These are phyloP conservation scores for Fusarium avenaceum DNA, from an alignment of 2,329 filamentous ascomycete species.

Conservation along the genomic window DNA sequence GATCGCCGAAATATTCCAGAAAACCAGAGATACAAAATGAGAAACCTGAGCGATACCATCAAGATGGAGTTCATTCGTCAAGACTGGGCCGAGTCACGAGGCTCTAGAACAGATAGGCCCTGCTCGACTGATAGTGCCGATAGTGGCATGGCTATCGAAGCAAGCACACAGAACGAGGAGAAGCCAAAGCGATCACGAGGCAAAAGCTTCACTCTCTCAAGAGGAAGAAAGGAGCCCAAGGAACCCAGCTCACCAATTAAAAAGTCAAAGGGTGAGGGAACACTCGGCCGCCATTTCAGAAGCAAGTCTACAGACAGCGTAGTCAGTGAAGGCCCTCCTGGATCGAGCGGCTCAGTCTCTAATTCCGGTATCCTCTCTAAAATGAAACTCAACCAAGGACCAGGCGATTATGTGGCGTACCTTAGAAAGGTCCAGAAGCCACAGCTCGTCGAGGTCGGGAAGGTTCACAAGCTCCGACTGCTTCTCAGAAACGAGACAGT, in stretches of 20 bases:
- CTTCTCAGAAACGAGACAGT: slow-evolving; percentile 95
- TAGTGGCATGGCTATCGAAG: slow-evolving; percentile 53
- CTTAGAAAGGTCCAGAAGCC: slow-evolving; percentile 85
- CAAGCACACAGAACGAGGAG: slow-evolving; percentile 59
- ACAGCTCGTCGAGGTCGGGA: slow-evolving; percentile 89
- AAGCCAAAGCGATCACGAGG: slow-evolving; percentile 65
- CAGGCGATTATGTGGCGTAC: slow-evolving; percentile 88
- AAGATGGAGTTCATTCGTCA: slow-evolving; percentile 97
- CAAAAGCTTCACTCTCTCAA: slow-evolving; percentile 81
- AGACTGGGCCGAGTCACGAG: slow-evolving; percentile 79
- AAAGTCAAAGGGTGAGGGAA: slow-evolving; percentile 77
- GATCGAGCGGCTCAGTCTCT: slow-evolving; percentile 65
- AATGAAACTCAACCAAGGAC: slow-evolving; percentile 79
- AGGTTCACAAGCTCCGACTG: slow-evolving; percentile 91
- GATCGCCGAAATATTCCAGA: slow-evolving; percentile 94
- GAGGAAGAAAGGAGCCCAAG: slow-evolving; percentile 71
- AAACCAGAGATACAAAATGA: slow-evolving; percentile 95
- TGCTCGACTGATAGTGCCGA: slow-evolving; percentile 62
- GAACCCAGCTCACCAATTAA: slow-evolving; percentile 78
- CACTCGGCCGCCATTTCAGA: slow-evolving; percentile 73
- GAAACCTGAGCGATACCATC: slow-evolving; percentile 86
- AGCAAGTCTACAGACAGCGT: slow-evolving; percentile 81
- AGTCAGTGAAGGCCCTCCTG: slow-evolving; percentile 69
- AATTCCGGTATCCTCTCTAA: slow-evolving; percentile 73
- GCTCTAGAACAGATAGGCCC: slow-evolving; percentile 61